A percentile compares a stretch with the other conserved stretches of the same genome.
phyloP scores from a whole-genome alignment of 2,329 filamentous ascomycete species.

The Aspergillus sp. region DNA sequence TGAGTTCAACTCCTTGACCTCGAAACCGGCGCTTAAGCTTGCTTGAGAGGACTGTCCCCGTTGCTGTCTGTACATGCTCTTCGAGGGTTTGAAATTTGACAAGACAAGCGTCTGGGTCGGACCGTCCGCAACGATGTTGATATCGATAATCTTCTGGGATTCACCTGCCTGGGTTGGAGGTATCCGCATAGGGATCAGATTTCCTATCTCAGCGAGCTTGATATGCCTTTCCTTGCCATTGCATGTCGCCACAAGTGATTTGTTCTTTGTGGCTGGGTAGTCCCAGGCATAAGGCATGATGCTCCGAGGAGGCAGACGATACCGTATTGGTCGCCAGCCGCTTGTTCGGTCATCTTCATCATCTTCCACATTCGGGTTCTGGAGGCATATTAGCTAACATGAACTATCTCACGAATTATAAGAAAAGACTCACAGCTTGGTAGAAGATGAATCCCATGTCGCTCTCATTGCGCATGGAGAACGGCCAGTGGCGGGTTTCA shows the following conservation, averaged over 20 bases:
- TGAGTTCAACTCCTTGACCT: slow-evolving; percentile 86
- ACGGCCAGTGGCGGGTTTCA: slow-evolving; percentile 94
- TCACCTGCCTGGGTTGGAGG: slow-evolving; percentile 54
- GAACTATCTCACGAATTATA: neutral
- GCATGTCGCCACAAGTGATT: slow-evolving; percentile 76
- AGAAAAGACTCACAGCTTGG: slow-evolving; percentile 53
- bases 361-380: slow-evolving; percentile 81
- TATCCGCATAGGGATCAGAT: slow-evolving; percentile 88
- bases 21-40: slow-evolving; percentile 64
- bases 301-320: slow-evolving; percentile 82
- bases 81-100: slow-evolving; percentile 86
- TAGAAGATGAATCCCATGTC: slow-evolving; percentile 95
- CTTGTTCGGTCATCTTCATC: slow-evolving; percentile 71
- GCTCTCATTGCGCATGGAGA: slow-evolving; percentile 97
- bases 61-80: slow-evolving; percentile 77
- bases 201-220: slow-evolving; percentile 92
- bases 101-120: slow-evolving; percentile 91
- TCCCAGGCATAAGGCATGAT: slow-evolving; percentile 99
- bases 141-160: slow-evolving; percentile 80
- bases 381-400: slow-evolving; percentile 3
- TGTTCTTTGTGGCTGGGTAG: slow-evolving; percentile 93
- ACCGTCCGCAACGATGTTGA: slow-evolving; percentile 91
- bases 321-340: slow-evolving; percentile 86
- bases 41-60: slow-evolving; percentile 47
- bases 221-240: slow-evolving; percentile 79